phyloP scores from a whole-genome alignment of 2,329 filamentous ascomycete species.

The Sclerotinia subarctica region DNA sequence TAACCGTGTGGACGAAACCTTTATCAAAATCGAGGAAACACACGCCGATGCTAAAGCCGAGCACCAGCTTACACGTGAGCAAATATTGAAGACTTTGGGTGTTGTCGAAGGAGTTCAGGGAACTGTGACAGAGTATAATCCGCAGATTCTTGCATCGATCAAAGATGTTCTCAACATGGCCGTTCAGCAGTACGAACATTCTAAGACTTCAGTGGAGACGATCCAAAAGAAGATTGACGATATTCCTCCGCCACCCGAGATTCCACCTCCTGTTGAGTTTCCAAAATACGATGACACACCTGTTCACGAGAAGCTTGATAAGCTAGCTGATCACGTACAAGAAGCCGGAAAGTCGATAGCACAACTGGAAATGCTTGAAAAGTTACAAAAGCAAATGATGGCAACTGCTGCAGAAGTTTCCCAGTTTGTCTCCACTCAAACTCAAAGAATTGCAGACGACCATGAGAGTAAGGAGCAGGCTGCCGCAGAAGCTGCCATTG shows the following conservation, averaged over 20 bases:
- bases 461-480: constrained; percentile 76
- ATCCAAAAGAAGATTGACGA: constrained; percentile 58
- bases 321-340: constrained; percentile 61
- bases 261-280: constrained; percentile 53
- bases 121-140: constrained; percentile 78
- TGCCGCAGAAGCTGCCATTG: constrained; percentile 73
- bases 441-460: constrained; percentile 69
- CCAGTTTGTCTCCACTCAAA: constrained; percentile 75
- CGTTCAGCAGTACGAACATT: constrained; percentile 83
- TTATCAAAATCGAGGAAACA: constrained; percentile 70
- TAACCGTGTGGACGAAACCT: constrained; percentile 74
- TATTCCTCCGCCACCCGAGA: constrained; percentile 50
- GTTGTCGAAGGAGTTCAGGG: constrained; percentile 74
- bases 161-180: constrained; percentile 82
- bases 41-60: constrained; percentile 72
- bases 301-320: constrained; percentile 56
- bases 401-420: constrained; percentile 80
- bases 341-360: constrained; percentile 66
- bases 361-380: constrained; percentile 78
- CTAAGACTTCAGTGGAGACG: constrained; percentile 60
- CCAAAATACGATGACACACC: constrained; percentile 63
- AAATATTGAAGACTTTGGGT: constrained; percentile 70
- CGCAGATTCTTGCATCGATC: constrained; percentile 81
- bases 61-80: constrained; percentile 77
- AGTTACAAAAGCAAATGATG: constrained; percentile 85